Evolutionary conservation across 768 basidiomycete genomes (phyloP).

Genomic region (Dendrothele bispora): DNA sequence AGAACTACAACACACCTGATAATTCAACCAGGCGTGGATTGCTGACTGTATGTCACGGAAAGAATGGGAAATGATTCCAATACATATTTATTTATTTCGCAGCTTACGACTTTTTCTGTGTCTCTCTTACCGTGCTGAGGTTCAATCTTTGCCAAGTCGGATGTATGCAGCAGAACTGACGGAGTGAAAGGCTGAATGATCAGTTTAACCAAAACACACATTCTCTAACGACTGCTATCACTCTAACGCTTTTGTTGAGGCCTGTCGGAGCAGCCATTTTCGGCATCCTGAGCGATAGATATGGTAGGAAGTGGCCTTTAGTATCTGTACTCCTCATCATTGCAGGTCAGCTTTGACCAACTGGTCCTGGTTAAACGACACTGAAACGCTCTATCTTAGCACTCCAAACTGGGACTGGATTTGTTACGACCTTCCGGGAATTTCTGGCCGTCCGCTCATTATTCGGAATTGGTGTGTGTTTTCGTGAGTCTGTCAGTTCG

Average conservation of each 20-base stretch:
- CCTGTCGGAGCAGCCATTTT: conserved; percentile 53
- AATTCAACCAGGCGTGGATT: too few relatives aligned
- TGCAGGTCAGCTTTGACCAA: conserved; percentile 61
- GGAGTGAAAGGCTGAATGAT: neutral
- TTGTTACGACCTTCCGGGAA: conserved; percentile 50
- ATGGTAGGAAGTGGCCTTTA: conserved; percentile 58
- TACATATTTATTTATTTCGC: too few relatives aligned
- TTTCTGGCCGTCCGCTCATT: conserved; percentile 57
- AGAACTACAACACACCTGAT: too few relatives aligned
- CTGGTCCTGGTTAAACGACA: conserved; percentile 48
- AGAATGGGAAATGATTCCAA: too few relatives aligned
- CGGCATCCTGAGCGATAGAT: conserved; percentile 42
- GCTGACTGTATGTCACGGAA: too few relatives aligned
- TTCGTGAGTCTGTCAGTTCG: neutral
- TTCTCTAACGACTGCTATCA: conserved; percentile 43
- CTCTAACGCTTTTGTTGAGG: conserved; percentile 69
- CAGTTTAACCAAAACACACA: neutral
- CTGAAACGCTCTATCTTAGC: conserved; percentile 48
- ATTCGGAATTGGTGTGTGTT: conserved; percentile 58
- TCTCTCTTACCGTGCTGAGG: conserved; percentile 38
- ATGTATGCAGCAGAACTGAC: neutral
- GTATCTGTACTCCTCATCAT: conserved; percentile 55
- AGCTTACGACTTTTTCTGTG: too few relatives aligned
- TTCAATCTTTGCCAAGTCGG: neutral
- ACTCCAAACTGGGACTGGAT: conserved; percentile 53